phyloP scores from a whole-genome alignment of 805 yeast genomes.

The Candida chilensis region DNA sequence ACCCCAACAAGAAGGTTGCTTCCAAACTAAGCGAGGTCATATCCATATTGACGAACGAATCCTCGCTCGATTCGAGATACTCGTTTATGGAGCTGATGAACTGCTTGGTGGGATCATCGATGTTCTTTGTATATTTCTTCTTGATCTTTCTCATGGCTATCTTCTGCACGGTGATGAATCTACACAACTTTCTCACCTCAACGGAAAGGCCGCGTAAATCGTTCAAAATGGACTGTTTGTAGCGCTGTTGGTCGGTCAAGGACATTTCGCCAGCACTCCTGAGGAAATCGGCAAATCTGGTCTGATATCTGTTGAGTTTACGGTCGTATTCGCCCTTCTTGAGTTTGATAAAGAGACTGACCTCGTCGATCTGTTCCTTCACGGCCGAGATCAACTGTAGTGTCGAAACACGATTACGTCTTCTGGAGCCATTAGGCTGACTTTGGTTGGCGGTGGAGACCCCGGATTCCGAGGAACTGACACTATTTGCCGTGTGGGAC shows the following conservation, averaged over 20 bases:
- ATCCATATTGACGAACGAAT: slow-evolving; percentile 21
- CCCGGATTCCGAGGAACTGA: neutral
- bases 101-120: slow-evolving; percentile 5
- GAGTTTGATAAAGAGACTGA: slow-evolving; percentile 23
- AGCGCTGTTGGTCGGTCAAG: neutral
- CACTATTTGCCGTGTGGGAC: slow-evolving; percentile 7
- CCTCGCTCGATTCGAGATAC: slow-evolving; percentile 11
- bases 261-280: too few species aligned
- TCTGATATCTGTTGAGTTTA: slow-evolving; percentile 13
- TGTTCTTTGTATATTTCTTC: slow-evolving; percentile 23
- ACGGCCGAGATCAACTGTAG: slow-evolving; percentile 4
- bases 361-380: slow-evolving; percentile 21
- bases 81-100: slow-evolving; percentile 16
- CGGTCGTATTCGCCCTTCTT: slow-evolving; percentile 25
- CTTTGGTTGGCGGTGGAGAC: slow-evolving; percentile 5
- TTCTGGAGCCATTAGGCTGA: slow-evolving; percentile 6
- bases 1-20: slow-evolving; percentile 8
- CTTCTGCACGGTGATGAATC: slow-evolving; percentile 31
- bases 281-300: neutral
- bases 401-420: neutral
- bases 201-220: slow-evolving; percentile 15
- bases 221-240: slow-evolving; percentile 4
- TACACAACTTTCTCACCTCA: slow-evolving; percentile 23
- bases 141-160: slow-evolving; percentile 31
- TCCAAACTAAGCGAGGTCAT: slow-evolving; percentile 19